Percentiles rank a stretch among this genome's conserved stretches.
These are phyloP conservation scores for Vanrija pseudolonga DNA, from an alignment of 1,284 basidiomycete species.

Conservation along the genomic window DNA sequence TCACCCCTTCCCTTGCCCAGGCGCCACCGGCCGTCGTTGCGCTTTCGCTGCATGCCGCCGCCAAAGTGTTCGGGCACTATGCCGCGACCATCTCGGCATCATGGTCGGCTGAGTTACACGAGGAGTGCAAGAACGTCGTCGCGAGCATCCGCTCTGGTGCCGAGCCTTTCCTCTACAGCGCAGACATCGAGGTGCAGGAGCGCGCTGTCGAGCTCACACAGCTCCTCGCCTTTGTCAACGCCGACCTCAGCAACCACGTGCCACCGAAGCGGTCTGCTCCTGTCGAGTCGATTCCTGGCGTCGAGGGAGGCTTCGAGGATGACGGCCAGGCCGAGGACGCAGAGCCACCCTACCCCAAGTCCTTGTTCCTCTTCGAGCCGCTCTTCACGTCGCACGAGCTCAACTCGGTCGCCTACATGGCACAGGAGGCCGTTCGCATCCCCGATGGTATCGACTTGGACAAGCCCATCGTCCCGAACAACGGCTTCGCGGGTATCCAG, in stretches of 20 bases:
- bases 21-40: conserved; percentile 64
- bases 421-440: conserved; percentile 73
- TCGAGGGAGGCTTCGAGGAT: conserved; percentile 44
- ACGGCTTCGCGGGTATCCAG: conserved; percentile 51
- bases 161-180: conserved; percentile 55
- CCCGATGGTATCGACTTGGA: conserved; percentile 85
- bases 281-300: conserved; percentile 37
- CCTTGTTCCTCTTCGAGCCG: conserved; percentile 78
- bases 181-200: conserved; percentile 86
- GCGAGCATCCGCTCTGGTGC: conserved; percentile 60
- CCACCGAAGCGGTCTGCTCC: conserved; percentile 20
- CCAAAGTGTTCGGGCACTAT: conserved; percentile 86
- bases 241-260: conserved; percentile 65
- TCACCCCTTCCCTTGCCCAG: conserved; percentile 52
- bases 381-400: conserved; percentile 77
- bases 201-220: conserved; percentile 78
- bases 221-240: conserved; percentile 73
- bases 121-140: conserved; percentile 60
- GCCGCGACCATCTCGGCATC: conserved; percentile 65
- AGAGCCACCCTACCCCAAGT: conserved; percentile 64
- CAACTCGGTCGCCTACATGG: conserved; percentile 73
- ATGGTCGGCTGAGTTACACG: conserved; percentile 57
- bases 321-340: conserved; percentile 20
- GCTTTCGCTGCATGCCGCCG: conserved; percentile 74
- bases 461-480: conserved; percentile 66